Evolutionary conservation across 768 basidiomycete species (phyloP).

Genomic region (Brasilioporus rufonigricans): DNA sequence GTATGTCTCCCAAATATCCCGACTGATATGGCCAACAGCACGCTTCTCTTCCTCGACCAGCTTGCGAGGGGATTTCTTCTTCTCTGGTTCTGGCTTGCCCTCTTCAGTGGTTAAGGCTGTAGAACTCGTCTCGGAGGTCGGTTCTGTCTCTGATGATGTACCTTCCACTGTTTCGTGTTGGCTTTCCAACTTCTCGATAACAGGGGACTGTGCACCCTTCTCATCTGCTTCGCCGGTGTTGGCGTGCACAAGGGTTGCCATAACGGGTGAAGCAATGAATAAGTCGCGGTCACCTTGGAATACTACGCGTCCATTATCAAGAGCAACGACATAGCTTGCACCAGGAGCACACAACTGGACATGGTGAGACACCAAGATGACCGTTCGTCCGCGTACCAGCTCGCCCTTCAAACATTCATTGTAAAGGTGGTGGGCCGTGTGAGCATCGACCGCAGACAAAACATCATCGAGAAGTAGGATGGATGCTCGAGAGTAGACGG

Average conservation of each 20-base stretch:
- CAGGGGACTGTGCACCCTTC: constrained; percentile 36
- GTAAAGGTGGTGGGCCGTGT: constrained; percentile 81
- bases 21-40: constrained; percentile 68
- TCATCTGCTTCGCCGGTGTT: constrained; percentile 38
- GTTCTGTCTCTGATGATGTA: constrained; percentile 22
- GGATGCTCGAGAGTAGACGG: constrained; percentile 86
- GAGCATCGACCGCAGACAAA: constrained; percentile 71
- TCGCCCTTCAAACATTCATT: constrained; percentile 78
- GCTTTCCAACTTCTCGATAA: background rate
- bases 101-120: constrained; percentile 39
- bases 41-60: constrained; percentile 82
- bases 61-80: constrained; percentile 70
- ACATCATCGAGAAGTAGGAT: constrained; percentile 85
- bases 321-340: constrained; percentile 77
- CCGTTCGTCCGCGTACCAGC: constrained; percentile 72
- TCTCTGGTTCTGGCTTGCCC: constrained; percentile 37
- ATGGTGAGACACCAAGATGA: constrained; percentile 92
- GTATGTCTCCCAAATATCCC: constrained; percentile 65
- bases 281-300: constrained; percentile 66
- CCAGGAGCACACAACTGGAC: constrained; percentile 83
- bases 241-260: constrained; percentile 65
- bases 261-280: constrained; percentile 67
- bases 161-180: constrained; percentile 13
- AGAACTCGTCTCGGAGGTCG: constrained; percentile 42
- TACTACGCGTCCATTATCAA: constrained; percentile 67